Evolutionary conservation across 2,329 filamentous ascomycete genomes (phyloP).

Genomic region (Cryphonectria nitschkei): DNA sequence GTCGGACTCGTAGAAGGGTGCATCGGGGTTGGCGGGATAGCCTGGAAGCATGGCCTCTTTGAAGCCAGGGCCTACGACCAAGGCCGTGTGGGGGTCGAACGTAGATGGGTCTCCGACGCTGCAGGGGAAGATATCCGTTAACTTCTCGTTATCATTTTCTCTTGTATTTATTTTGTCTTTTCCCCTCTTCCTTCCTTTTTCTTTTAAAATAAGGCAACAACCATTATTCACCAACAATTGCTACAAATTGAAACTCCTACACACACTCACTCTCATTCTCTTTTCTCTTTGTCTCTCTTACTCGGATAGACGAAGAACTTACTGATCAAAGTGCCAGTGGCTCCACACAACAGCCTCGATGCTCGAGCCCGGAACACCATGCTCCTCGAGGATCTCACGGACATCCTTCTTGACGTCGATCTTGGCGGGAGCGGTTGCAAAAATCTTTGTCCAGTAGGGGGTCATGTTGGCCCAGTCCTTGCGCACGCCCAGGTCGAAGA

Average conservation of each 20-base stretch:
- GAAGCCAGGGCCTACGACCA: conserved; percentile 40
- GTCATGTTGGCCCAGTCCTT: conserved; percentile 49
- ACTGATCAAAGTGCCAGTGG: conserved; percentile 38
- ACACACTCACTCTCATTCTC: too few species aligned
- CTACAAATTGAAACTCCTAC: too few species aligned
- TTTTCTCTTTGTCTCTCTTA: not conserved
- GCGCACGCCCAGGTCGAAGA: conserved; percentile 43
- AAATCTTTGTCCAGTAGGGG: not conserved
- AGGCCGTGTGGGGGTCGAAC: conserved; percentile 32
- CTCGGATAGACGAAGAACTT: not conserved
- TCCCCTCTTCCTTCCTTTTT: not conserved
- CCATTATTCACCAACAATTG: too few species aligned
- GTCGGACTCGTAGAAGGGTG: conserved; percentile 35
- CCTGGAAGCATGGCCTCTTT: conserved; percentile 32
- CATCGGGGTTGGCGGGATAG: conserved; percentile 30
- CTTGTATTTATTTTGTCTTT: not conserved
- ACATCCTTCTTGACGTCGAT: conserved; percentile 47
- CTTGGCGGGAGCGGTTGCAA: conserved; percentile 29
- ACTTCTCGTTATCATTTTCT: too few species aligned
- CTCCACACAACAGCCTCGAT: conserved; percentile 37
- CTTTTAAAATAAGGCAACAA: too few species aligned
- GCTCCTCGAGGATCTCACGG: conserved; percentile 43
- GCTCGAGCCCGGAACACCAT: conserved; percentile 32
- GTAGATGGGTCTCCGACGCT: conserved; percentile 34
- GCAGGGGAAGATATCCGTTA: not conserved